phyloP scores from a whole-genome alignment of 2,329 filamentous ascomycete species.

The Talaromyces piceae region DNA sequence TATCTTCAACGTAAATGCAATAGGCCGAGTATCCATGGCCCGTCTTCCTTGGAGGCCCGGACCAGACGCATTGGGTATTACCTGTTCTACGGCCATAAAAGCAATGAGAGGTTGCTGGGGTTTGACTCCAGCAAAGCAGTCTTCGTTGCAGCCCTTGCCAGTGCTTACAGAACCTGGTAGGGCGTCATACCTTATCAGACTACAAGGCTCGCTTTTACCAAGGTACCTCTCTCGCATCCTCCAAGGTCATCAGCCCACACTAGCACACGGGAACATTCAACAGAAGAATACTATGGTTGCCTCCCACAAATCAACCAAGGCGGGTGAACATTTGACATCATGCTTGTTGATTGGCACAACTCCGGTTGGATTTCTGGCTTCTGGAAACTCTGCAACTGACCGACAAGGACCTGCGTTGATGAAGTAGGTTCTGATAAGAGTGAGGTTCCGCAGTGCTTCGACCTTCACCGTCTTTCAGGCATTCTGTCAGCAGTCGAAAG shows the following conservation, averaged over 20 bases:
- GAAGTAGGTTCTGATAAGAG: conserved; percentile 7
- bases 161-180: conserved; percentile 19
- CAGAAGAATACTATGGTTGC: conserved; percentile 22
- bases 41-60: conserved; percentile 19
- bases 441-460: too few relatives aligned
- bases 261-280: conserved; percentile 25
- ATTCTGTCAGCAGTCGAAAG: too few relatives aligned
- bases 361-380: conserved; percentile 23
- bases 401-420: conserved; percentile 18
- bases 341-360: conserved; percentile 22
- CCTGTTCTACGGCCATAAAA: conserved; percentile 18
- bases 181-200: conserved; percentile 17
- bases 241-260: conserved; percentile 21
- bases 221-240: conserved; percentile 18
- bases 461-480: not conserved
- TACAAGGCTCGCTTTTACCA: conserved; percentile 23
- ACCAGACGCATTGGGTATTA: conserved; percentile 20
- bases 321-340: conserved; percentile 21
- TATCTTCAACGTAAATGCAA: conserved; percentile 18
- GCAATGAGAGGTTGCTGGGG: conserved; percentile 15
- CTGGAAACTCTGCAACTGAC: conserved; percentile 23
- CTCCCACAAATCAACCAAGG: conserved; percentile 15
- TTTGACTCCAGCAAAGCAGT: conserved; percentile 19
- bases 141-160: conserved; percentile 20
- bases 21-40: conserved; percentile 19